Base-by-base conservation (phyloP, 1,284 basidiomycete species). In the Bondarzewia mesenterica region DNA sequence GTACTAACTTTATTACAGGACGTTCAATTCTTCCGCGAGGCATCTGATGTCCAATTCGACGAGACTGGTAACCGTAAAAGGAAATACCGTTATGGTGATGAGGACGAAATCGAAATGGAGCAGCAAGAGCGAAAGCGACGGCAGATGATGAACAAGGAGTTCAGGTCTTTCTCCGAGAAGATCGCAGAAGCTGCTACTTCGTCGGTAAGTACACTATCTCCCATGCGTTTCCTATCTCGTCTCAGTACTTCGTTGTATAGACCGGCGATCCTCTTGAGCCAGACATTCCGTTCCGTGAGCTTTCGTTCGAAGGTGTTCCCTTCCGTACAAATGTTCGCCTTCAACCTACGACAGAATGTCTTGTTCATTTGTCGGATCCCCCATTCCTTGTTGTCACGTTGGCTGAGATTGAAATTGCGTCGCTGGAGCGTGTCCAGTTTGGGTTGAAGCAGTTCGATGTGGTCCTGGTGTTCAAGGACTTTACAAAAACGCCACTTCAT, bases 41-140 rank as follows among this genome's bases (percentile, higher is more conserved):
- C 94, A 2, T 91, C 92, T 0, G 96, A 99, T 60, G 93, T 95
- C 32, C 91, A 95, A 57, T 99, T 98, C 61, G 96, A 99, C 62
- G 96, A 99, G 69, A 97, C 94, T 0, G 95, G 95, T n/a, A 98
- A 98, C 63, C 82, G 93, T 57, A 99, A 98, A 68, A 83, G 96
- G 52, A 94, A 96, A 69, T 91, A 95, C 56, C 83, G 94, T 48
- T 97, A 96, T 61, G 95, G 95, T 37, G 96, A 99, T 62, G 96
- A 99, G 66, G 96, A 99, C 64, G 96, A 99, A 70, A 94, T 99
- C 54, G 95, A 99, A 72, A 87, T 96, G 68, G 96, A 99, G 64
- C 95, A 98, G 63, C 93, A 95, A 64, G 96, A 99, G 67, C 77
- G 94, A 50, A 89, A 89, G 63, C 82, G 92, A 22, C 74, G 94